These are phyloP conservation scores for Plectosphaerella cucumerina DNA, from an alignment of 2,329 filamentous ascomycete species.

Conservation along the genomic window DNA sequence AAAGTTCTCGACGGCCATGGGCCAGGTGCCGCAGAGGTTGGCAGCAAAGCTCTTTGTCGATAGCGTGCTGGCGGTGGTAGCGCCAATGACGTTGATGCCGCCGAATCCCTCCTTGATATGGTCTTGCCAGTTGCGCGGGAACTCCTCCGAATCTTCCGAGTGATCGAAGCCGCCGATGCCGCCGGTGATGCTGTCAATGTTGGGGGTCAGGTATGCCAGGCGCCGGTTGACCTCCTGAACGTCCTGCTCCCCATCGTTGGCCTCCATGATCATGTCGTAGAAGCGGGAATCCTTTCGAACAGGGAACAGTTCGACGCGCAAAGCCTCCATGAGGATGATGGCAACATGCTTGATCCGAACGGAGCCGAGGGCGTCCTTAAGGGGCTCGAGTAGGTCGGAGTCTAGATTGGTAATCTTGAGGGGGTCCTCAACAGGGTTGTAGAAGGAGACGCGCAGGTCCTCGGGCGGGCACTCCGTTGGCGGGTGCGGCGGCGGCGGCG, in stretches of 20 bases:
- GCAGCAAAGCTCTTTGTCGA: conserved; percentile 30
- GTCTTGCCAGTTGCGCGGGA: conserved; percentile 2
- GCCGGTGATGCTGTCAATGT: conserved; percentile 7
- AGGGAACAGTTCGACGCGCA: conserved; percentile 29
- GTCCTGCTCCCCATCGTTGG: conserved; percentile 22
- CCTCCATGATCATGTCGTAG: conserved; percentile 17
- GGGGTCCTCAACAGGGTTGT: conserved; percentile 24
- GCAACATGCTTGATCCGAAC: conserved; percentile 28
- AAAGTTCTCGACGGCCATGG: conserved; percentile 29
- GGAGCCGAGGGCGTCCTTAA: conserved; percentile 9
- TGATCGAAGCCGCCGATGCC: neutral
- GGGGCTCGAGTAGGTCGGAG: conserved; percentile 15
- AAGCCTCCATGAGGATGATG: conserved; percentile 30
- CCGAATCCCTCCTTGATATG: conserved; percentile 8
- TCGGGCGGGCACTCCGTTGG: conserved; percentile 6
- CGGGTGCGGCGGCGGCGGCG: conserved; percentile 16
- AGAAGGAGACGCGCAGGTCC: conserved; percentile 27
- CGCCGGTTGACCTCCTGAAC: conserved; percentile 14
- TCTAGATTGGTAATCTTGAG: conserved; percentile 27
- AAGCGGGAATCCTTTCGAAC: conserved; percentile 23
- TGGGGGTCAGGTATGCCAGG: conserved; percentile 13
- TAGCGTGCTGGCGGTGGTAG: conserved; percentile 27
- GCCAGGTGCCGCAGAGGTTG: conserved; percentile 27
- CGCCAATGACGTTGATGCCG: conserved; percentile 26
- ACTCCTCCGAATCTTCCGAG: neutral